Evolutionary conservation across 2,329 filamentous ascomycete species (phyloP).

Genomic region (Botrytis porri): DNA sequence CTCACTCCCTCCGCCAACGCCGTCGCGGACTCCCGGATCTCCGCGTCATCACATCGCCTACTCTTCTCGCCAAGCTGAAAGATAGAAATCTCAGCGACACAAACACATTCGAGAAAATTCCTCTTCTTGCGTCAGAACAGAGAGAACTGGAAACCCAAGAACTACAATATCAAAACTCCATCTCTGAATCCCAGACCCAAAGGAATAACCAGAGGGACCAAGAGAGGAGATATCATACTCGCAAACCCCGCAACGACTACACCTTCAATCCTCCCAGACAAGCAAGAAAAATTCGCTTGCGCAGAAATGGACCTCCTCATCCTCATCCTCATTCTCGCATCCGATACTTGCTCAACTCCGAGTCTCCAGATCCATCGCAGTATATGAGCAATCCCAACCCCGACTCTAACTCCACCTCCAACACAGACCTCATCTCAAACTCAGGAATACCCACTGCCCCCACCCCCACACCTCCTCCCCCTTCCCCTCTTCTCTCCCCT

Average conservation of each 20-base stretch:
- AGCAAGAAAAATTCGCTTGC: not conserved
- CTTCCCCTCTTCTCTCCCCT: not conserved
- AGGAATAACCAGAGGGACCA: not conserved
- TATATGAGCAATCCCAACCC: too few species aligned
- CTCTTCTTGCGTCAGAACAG: not conserved
- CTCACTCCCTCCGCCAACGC: not conserved
- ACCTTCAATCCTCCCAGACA: not conserved
- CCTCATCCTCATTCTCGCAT: not conserved
- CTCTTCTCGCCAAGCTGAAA: not conserved
- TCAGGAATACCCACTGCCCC: not conserved
- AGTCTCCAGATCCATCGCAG: not conserved
- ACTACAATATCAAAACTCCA: rapidly evolving
- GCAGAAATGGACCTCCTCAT: not conserved
- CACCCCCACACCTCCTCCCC: not conserved
- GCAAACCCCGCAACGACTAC: not conserved
- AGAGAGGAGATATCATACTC: not conserved
- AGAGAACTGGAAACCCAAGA: not conserved
- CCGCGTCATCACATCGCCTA: not conserved
- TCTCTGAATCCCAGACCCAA: not conserved
- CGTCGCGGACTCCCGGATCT: not conserved
- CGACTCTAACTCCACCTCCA: not conserved
- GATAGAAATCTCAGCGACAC: not conserved
- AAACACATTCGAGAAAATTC: not conserved
- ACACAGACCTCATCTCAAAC: not conserved
- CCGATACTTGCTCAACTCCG: not conserved